phyloP scores from a whole-genome alignment of 2,329 filamentous ascomycete genomes.

The Colletotrichum sp. region DNA sequence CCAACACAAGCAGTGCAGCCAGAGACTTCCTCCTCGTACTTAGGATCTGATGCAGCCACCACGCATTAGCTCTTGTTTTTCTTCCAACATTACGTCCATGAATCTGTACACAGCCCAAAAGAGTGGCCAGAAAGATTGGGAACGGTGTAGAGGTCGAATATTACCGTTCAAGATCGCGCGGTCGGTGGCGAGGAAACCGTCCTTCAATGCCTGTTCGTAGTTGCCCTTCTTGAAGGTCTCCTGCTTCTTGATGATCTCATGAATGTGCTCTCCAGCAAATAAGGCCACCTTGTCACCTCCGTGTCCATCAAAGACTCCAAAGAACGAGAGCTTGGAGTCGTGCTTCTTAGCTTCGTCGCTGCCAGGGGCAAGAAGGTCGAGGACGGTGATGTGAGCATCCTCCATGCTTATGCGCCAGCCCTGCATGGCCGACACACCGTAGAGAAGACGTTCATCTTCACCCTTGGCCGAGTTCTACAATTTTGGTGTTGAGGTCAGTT shows the following conservation, averaged over 20 bases:
- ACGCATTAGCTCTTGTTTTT: slow-evolving; percentile 2
- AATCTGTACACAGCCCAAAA: background rate
- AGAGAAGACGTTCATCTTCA: slow-evolving; percentile 91
- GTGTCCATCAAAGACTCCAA: slow-evolving; percentile 97
- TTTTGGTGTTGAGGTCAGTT: slow-evolving; percentile 18
- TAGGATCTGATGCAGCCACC: slow-evolving; percentile 72
- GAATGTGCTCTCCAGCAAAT: slow-evolving; percentile 90
- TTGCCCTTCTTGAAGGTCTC: slow-evolving; percentile 90
- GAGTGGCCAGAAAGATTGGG: background rate
- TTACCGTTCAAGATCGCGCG: slow-evolving; percentile 93
- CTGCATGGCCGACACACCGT: slow-evolving; percentile 98
- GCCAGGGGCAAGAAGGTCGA: slow-evolving; percentile 76
- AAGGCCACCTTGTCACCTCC: slow-evolving; percentile 95
- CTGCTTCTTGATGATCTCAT: slow-evolving; percentile 94
- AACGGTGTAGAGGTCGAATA: slow-evolving; percentile 26
- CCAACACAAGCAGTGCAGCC: slow-evolving; percentile 95
- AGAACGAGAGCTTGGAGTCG: slow-evolving; percentile 85
- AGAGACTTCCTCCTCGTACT: slow-evolving; percentile 97
- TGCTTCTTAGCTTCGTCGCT: slow-evolving; percentile 66
- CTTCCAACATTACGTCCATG: background rate
- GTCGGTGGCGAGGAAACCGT: slow-evolving; percentile 96
- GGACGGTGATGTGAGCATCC: slow-evolving; percentile 88
- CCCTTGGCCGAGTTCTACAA: slow-evolving; percentile 83
- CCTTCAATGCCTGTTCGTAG: slow-evolving; percentile 94
- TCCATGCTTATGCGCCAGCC: slow-evolving; percentile 99